A percentile compares a stretch with the other conserved stretches of the same genome.
phyloP scores from a whole-genome alignment of 169 alveolate species.

The Plasmodium chabaudi region DNA sequence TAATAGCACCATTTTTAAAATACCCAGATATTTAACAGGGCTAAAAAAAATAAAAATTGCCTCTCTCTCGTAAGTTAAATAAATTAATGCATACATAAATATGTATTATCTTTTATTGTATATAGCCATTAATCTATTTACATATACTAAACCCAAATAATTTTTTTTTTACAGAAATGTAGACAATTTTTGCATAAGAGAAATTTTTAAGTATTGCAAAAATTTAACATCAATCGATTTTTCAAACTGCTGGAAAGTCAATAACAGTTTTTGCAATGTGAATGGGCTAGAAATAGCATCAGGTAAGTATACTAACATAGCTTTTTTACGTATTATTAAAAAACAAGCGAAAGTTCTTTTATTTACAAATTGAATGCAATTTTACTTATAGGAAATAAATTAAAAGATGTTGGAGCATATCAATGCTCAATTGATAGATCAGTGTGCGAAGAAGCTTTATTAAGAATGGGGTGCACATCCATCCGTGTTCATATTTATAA shows the following conservation, averaged over 20 bases:
- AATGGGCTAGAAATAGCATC: constrained; percentile 59
- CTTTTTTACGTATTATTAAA: background rate
- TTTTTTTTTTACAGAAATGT: constrained; percentile 23
- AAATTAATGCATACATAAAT: background rate
- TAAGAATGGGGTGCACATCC: constrained; percentile 48
- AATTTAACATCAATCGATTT: constrained; percentile 46
- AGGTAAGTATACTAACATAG: constrained; percentile 15
- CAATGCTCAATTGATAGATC: constrained; percentile 63
- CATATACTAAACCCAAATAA: background rate
- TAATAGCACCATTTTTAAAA: constrained; percentile 25
- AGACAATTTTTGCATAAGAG: constrained; percentile 65
- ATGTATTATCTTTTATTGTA: too few species aligned
- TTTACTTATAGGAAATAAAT: constrained; percentile 21
- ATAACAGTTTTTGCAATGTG: constrained; percentile 38
- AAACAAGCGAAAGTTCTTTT: background rate
- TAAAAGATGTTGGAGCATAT: constrained; percentile 57
- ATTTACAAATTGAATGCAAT: background rate
- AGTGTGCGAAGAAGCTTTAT: constrained; percentile 39
- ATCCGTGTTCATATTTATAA: constrained; percentile 69
- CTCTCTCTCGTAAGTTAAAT: constrained; percentile 15
- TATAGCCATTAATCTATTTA: too few species aligned
- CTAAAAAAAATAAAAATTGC: constrained; percentile 23
- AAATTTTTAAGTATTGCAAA: constrained; percentile 46
- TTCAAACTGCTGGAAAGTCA: constrained; percentile 68
- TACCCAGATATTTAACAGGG: constrained; percentile 17